phyloP scores from a whole-genome alignment of 116 monocot genomes.

The Dioscorea cayenensis region DNA sequence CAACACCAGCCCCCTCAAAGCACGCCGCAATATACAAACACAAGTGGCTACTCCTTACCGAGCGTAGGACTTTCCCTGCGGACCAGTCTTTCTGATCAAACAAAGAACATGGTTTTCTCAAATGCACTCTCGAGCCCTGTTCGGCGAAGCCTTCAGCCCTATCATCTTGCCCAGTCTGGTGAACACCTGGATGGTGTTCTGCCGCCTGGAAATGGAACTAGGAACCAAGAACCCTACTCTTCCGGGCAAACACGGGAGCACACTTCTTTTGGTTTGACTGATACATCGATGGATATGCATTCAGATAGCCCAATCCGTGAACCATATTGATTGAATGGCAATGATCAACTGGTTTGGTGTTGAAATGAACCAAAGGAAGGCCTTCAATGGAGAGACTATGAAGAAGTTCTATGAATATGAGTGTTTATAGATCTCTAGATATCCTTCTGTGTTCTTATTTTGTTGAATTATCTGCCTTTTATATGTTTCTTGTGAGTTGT shows the following conservation, averaged over 20 bases:
- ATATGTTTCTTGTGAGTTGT: background rate
- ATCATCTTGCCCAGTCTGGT: conserved; percentile 35
- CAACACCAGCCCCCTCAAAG: conserved; percentile 29
- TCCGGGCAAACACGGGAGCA: conserved; percentile 25
- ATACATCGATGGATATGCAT: conserved; percentile 72
- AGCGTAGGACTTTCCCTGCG: conserved; percentile 24
- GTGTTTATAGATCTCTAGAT: background rate
- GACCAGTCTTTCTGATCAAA: conserved; percentile 33
- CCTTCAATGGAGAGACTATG: background rate
- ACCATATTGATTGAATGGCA: conserved; percentile 3
- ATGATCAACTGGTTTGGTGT: background rate
- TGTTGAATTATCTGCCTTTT: background rate
- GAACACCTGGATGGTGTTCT: conserved; percentile 12
- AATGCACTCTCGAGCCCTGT: conserved; percentile 68
- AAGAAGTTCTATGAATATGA: background rate
- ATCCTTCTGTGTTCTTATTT: background rate
- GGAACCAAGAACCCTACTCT: conserved; percentile 17
- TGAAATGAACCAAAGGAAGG: too few relatives aligned
- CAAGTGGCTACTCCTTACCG: conserved; percentile 16
- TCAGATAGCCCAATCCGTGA: conserved; percentile 25
- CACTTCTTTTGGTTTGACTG: conserved; percentile 26
- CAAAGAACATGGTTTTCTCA: conserved; percentile 59
- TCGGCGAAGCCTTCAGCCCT: conserved; percentile 53
- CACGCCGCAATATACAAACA: conserved; percentile 17
- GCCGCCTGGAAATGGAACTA: conserved; percentile 17